phyloP scores from a whole-genome alignment of 2,329 filamentous ascomycete species.

The Monilinia fructicola region DNA sequence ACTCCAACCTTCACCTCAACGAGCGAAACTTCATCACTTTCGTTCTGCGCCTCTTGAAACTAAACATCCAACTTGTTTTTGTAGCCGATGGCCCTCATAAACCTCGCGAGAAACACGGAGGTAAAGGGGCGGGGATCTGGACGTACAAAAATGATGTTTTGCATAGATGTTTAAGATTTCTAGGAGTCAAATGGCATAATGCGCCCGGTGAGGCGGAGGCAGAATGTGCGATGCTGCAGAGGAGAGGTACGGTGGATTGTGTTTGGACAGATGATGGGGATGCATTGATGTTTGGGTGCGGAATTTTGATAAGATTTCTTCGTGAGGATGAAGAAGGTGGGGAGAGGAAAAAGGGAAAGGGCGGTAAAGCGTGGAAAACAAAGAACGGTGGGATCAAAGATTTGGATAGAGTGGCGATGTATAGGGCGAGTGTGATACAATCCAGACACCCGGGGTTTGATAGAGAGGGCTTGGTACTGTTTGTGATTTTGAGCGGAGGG shows the following conservation, averaged over 20 bases:
- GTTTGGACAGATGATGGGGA: conserved; percentile 94
- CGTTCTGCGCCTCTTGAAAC: conserved; percentile 68
- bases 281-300: conserved; percentile 83
- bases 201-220: conserved; percentile 93
- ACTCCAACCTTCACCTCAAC: conserved; percentile 2
- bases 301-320: conserved; percentile 42
- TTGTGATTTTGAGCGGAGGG: conserved; percentile 7
- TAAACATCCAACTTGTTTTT: conserved; percentile 78
- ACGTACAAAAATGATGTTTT: conserved; percentile 44
- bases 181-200: conserved; percentile 78
- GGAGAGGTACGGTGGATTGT: conserved; percentile 77
- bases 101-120: conserved; percentile 56
- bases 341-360: conserved; percentile 21
- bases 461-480: conserved; percentile 22
- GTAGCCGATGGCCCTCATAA: conserved; percentile 80
- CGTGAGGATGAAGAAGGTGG: background rate
- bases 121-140: background rate
- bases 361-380: conserved; percentile 16
- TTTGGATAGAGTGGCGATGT: conserved; percentile 22
- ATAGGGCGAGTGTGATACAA: conserved; percentile 24
- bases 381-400: conserved; percentile 12
- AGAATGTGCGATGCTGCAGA: conserved; percentile 83
- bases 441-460: conserved; percentile 11
- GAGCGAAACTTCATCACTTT: conserved; percentile 68
- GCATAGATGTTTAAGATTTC: conserved; percentile 64